A percentile compares a stretch with the other conserved stretches of the same genome.
phyloP scores from a whole-genome alignment of 805 yeast species.

The Wickerhamiella hasegawae region DNA sequence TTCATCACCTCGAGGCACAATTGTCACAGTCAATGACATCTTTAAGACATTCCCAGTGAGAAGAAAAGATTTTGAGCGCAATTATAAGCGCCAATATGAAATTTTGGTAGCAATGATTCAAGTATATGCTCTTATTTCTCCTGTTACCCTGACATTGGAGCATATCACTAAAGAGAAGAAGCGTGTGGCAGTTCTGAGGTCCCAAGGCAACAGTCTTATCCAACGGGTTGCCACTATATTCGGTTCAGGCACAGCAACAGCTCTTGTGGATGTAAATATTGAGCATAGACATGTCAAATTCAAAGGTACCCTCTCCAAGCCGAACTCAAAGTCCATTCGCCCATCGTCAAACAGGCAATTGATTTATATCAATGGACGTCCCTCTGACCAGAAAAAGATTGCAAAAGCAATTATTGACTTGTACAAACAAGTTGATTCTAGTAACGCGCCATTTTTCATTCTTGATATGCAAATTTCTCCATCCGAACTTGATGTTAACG shows the following conservation, averaged over 20 bases:
- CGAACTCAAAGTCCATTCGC: constrained; percentile 58
- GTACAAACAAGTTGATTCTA: constrained; percentile 52
- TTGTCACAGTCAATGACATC: constrained; percentile 38
- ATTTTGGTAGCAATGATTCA: constrained; percentile 50
- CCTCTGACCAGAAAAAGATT: constrained; percentile 42
- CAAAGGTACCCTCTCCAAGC: constrained; percentile 57
- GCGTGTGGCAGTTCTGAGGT: constrained; percentile 6
- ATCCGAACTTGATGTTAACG: constrained; percentile 50
- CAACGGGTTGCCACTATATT: constrained; percentile 46
- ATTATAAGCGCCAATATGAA: constrained; percentile 52
- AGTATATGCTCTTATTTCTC: constrained; percentile 46
- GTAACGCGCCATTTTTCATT: constrained; percentile 58
- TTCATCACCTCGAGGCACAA: constrained; percentile 56
- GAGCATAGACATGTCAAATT: background rate
- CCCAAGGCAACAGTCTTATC: constrained; percentile 35
- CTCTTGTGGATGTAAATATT: constrained; percentile 34
- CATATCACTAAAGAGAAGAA: constrained; percentile 25
- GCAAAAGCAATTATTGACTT: constrained; percentile 51
- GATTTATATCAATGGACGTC: constrained; percentile 60
- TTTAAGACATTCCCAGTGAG: constrained; percentile 72
- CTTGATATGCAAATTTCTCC: constrained; percentile 42
- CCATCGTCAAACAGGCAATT: constrained; percentile 57
- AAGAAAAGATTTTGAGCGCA: constrained; percentile 51
- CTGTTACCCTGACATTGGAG: constrained; percentile 44
- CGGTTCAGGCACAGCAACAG: constrained; percentile 50